Evolutionary conservation across 257 asterid genomes (phyloP), one percentile per base, ranked within the genome.

Genomic region (Anisodus acutangulus): DNA sequence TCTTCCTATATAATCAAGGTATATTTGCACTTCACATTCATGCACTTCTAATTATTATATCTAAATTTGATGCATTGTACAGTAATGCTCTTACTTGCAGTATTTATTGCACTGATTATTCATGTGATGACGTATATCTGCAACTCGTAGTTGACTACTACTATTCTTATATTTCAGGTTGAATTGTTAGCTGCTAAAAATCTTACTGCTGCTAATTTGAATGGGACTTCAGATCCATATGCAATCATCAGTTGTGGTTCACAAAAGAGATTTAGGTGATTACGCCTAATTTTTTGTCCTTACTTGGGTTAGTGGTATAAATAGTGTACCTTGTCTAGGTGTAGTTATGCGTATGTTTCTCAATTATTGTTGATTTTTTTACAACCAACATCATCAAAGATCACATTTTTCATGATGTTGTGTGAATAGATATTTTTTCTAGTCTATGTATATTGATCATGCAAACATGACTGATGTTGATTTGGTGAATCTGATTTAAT

Each of bases 151-250:
- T 15, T 82, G 59, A 64, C 39, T 82, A 19, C 85, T 82, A 81
- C 19, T 58, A 13, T 71, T 60, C 54, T 43, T 53, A 22, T 79
- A 74, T 89, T 86, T 84, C 87, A 95, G 99, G 98, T 96, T 87
- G 98, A 93, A 87, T 93, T 95, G 81, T 86, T 97, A 84, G 98
- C 98, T 66, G 99, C 98, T 31, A 96, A 93, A 86, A 94, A 96
- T 91, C 99, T 96, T 86, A 76, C 85, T 45, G 97, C 95, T 85
- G 95, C 95, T 72, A 95, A 93, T 88, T 85, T 95, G 81, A 94
- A 93, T 88, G 97, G 98, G 87, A 92, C 97, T 59, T 92, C 98
- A 74, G 98, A 95, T 92, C 98, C 99, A 86, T 97, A 93, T 90
- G 98, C 95, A 82, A 91, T 95, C 83, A 91, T 97, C 74, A 90